Conservation (phyloP, 2,329 filamentous ascomycete species). For the Didymella sp. region DNA sequence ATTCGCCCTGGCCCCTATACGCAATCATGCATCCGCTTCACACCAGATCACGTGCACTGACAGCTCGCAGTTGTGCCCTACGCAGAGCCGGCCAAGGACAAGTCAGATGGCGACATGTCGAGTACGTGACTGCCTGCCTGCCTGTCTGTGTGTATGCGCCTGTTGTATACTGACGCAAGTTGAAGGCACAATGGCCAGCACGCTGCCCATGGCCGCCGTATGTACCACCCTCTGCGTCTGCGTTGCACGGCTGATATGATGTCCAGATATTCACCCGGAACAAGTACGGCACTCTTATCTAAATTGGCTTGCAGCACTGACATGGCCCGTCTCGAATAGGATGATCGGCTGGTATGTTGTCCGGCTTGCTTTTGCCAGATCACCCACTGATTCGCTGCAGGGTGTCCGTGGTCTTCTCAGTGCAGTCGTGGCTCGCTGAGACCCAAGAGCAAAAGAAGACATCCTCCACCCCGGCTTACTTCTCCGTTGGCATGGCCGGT, state of each 20-base stretch:
- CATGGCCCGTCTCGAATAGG: conserved; percentile 49
- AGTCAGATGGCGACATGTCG: conserved; percentile 70
- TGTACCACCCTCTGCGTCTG: conserved; percentile 40
- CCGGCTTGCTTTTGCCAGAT: conserved; percentile 16
- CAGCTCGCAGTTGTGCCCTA: conserved; percentile 78
- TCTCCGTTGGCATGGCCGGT: conserved; percentile 82
- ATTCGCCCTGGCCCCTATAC: conserved; percentile 11
- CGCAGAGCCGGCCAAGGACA: conserved; percentile 73
- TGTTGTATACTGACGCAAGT: conserved; percentile 10
- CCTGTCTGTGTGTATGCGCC: not conserved
- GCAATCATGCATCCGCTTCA: conserved; percentile 15
- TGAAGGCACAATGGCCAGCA: conserved; percentile 70
- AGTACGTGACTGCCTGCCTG: conserved; percentile 57
- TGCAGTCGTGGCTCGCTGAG: conserved; percentile 81
- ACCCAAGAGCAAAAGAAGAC: conserved; percentile 70
- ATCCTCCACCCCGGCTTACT: conserved; percentile 72
- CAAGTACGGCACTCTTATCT: conserved; percentile 62
- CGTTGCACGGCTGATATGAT: conserved; percentile 39
- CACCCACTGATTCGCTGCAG: conserved; percentile 50
- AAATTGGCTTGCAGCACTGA: conserved; percentile 25
- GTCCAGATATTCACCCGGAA: conserved; percentile 85
- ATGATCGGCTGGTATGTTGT: conserved; percentile 67
- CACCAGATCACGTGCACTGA: conserved; percentile 40
- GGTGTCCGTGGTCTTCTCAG: conserved; percentile 75
- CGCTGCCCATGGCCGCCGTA: conserved; percentile 90